phyloP scores from a whole-genome alignment of 257 asterid species.

The Capsicum baccatum region DNA sequence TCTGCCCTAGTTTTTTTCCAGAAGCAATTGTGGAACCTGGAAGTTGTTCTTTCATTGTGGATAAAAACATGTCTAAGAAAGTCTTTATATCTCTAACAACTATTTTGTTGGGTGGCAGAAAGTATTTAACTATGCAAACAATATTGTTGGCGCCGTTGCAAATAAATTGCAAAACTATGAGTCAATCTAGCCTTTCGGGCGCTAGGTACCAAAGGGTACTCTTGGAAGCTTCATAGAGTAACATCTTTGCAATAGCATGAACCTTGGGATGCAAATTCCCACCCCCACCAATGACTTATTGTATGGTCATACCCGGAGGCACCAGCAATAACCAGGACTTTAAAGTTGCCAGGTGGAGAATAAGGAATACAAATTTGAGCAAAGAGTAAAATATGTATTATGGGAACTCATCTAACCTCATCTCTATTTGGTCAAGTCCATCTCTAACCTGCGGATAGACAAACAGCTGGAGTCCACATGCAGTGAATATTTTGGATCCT shows the following conservation, averaged over 20 bases:
- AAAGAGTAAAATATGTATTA: neutral
- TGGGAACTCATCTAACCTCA: neutral
- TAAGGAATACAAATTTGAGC: neutral
- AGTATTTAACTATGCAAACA: neutral
- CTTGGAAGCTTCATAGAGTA: neutral
- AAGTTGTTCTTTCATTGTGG: neutral
- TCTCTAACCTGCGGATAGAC: too few species aligned
- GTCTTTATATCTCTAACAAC: neutral
- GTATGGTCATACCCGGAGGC: neutral
- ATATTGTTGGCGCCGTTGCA: neutral
- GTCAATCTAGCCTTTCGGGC: neutral
- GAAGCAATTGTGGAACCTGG: neutral
- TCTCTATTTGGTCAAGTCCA: neutral
- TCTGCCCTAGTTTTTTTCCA: neutral
- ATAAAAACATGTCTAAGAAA: neutral
- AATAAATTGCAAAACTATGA: neutral
- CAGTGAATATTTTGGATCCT: too few species aligned
- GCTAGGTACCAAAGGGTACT: neutral
- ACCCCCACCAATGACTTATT: neutral
- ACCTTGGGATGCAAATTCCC: neutral
- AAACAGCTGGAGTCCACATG: too few species aligned
- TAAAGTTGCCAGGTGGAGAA: neutral
- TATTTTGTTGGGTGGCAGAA: neutral
- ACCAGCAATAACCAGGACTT: neutral
- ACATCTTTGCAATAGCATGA: constrained; percentile 15